Conservation (phyloP, 305 asterid species). For the Fraxinus platypoda region DNA sequence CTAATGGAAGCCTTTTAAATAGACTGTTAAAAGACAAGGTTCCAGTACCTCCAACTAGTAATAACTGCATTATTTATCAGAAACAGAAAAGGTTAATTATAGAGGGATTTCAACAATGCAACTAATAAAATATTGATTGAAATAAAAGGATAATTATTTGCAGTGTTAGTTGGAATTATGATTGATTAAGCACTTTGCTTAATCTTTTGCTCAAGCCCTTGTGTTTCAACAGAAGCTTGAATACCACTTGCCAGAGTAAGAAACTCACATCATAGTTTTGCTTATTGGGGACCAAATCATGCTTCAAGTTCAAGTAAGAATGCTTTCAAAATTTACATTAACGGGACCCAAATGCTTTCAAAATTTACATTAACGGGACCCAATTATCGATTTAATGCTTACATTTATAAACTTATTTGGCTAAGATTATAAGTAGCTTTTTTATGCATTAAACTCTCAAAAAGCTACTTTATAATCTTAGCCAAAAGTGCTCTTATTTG, state of each 20-base stretch:
- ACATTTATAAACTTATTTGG: neutral
- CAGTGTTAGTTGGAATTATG: conserved; percentile 48
- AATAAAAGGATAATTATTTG: conserved; percentile 25
- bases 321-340: conserved; percentile 10
- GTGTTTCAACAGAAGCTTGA: conserved; percentile 31
- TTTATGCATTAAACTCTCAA: neutral
- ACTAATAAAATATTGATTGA: conserved; percentile 25
- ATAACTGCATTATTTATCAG: conserved; percentile 35
- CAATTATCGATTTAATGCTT: neutral
- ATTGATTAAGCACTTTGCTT: conserved; percentile 46
- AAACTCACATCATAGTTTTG: conserved; percentile 45
- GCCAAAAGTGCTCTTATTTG: neutral
- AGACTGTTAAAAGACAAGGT: conserved; percentile 28
- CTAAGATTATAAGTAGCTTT: neutral
- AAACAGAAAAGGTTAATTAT: conserved; percentile 37
- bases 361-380: neutral
- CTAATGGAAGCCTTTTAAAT: conserved; percentile 18
- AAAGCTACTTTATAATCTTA: neutral
- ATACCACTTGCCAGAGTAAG: conserved; percentile 27
- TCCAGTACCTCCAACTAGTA: conserved; percentile 32
- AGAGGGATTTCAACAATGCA: conserved; percentile 31
- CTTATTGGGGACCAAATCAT: conserved; percentile 75
- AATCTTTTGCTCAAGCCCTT: conserved; percentile 35
- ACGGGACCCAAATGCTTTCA: conserved; percentile 11
- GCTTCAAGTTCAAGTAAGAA: conserved; percentile 78